Evolutionary conservation across 164 flowering plant species (phyloP).

Genomic region (Umbilicus rupestris): DNA sequence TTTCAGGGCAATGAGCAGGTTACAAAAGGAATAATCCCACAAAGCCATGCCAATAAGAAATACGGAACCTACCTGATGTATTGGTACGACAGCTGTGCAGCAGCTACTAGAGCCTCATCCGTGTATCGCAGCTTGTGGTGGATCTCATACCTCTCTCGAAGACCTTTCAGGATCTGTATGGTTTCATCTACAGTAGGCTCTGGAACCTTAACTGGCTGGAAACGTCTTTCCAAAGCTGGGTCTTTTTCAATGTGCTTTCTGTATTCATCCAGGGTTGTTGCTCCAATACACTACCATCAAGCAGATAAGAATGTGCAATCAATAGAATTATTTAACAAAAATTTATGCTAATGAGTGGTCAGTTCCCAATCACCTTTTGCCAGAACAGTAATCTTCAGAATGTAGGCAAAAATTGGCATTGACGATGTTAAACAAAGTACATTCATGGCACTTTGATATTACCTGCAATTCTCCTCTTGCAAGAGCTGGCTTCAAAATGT

Average conservation of each 20-base stretch:
- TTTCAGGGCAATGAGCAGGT: neutral
- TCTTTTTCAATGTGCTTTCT: constrained; percentile 96
- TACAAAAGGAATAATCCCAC: neutral
- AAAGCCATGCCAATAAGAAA: neutral
- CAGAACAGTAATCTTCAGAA: neutral
- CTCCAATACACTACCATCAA: constrained; percentile 77
- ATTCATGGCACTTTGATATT: neutral
- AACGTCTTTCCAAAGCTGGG: constrained; percentile 90
- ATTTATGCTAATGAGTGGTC: neutral
- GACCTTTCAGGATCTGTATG: constrained; percentile 75
- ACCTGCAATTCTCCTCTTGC: constrained; percentile 99
- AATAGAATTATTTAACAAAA: neutral
- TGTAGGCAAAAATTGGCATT: neutral
- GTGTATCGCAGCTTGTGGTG: constrained; percentile 95
- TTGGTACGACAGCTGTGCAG: constrained; percentile 78
- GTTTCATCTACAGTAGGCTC: constrained; percentile 93
- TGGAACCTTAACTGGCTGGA: constrained; percentile 97
- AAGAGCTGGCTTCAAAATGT: constrained; percentile 92
- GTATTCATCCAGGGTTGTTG: constrained; percentile 94
- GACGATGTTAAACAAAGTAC: neutral
- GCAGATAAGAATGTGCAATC: neutral
- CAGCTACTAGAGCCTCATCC: constrained; percentile 77
- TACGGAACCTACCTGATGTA: constrained; percentile 60
- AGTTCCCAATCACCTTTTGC: neutral
- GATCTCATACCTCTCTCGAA: constrained; percentile 92